Evolutionary conservation across 2,329 filamentous ascomycete genomes (phyloP).

Genomic region (Domatiomyces globalis): DNA sequence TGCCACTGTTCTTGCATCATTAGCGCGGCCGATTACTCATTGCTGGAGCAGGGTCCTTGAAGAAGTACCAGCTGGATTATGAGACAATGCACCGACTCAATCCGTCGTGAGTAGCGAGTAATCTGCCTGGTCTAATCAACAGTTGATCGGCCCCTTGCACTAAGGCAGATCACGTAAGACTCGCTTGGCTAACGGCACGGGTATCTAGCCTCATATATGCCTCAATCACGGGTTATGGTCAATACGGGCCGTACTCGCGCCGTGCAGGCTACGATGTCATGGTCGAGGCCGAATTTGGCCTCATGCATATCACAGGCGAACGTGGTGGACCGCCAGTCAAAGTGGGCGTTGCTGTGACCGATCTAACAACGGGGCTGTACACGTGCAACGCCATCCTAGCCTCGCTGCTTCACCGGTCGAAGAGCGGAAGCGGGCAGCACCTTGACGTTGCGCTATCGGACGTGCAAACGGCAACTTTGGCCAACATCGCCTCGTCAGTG

Average conservation of each 20-base stretch:
- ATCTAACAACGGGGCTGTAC: conserved; percentile 88
- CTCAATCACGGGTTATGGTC: conserved; percentile 92
- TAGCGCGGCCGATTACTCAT: background rate
- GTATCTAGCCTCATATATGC: conserved; percentile 61
- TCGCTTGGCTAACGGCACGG: background rate
- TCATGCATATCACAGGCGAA: conserved; percentile 95
- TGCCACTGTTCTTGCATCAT: background rate
- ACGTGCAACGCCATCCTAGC: conserved; percentile 94
- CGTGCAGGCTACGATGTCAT: conserved; percentile 96
- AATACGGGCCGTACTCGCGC: conserved; percentile 77
- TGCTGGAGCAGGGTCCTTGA: conserved; percentile 34
- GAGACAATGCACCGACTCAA: conserved; percentile 68
- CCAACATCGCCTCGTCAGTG: conserved; percentile 90
- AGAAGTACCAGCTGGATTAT: conserved; percentile 87
- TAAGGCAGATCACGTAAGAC: background rate
- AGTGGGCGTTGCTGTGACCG: conserved; percentile 92
- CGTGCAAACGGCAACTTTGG: conserved; percentile 82
- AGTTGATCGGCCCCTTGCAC: background rate
- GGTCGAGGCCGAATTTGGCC: conserved; percentile 94
- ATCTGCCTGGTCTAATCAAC: background rate
- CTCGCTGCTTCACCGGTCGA: conserved; percentile 61
- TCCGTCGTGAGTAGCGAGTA: conserved; percentile 31
- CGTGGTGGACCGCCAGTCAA: conserved; percentile 86
- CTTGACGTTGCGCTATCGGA: conserved; percentile 86
- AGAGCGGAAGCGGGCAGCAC: conserved; percentile 71